Evolutionary conservation across 441 rosid species (phyloP).

Genomic region (Hura crepitans): DNA sequence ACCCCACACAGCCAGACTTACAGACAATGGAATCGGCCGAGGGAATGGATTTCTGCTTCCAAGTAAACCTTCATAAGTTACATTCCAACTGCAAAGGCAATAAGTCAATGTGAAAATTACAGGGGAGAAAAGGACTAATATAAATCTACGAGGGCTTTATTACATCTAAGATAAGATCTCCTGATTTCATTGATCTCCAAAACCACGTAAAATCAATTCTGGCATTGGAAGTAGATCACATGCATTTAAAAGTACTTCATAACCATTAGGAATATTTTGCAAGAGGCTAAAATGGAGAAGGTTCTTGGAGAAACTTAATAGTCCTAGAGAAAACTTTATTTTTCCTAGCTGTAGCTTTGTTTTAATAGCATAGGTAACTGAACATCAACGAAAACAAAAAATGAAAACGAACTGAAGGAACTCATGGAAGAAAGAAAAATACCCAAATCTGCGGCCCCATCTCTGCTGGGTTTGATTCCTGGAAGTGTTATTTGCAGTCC

Average conservation of each 20-base stretch:
- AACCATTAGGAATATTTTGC: not conserved
- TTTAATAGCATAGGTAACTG: not conserved
- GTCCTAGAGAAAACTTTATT: not conserved
- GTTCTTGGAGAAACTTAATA: not conserved
- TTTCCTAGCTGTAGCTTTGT: not conserved
- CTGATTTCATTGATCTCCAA: not conserved
- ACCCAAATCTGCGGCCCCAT: slow-evolving; percentile 54
- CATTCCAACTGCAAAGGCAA: slow-evolving; percentile 50
- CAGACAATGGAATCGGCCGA: slow-evolving; percentile 59
- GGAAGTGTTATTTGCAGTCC: slow-evolving; percentile 51
- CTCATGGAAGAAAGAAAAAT: slow-evolving; percentile 10
- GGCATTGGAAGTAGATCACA: not conserved
- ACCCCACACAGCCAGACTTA: slow-evolving; percentile 26
- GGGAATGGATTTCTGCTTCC: slow-evolving; percentile 52
- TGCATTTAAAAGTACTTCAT: not conserved
- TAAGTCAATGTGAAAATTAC: not conserved
- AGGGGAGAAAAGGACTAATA: not conserved
- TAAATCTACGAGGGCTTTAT: no score
- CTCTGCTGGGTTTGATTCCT: slow-evolving; percentile 30
- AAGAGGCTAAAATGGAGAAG: not conserved
- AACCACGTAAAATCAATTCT: not conserved
- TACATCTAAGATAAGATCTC: not conserved
- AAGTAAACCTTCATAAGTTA: slow-evolving; percentile 55
- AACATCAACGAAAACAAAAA: no score
- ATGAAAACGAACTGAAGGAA: not conserved